Percentiles rank a stretch among this genome's conserved stretches.
phyloP scores from a whole-genome alignment of 2,329 filamentous ascomycete genomes.

The Alternaria triticimaculans region DNA sequence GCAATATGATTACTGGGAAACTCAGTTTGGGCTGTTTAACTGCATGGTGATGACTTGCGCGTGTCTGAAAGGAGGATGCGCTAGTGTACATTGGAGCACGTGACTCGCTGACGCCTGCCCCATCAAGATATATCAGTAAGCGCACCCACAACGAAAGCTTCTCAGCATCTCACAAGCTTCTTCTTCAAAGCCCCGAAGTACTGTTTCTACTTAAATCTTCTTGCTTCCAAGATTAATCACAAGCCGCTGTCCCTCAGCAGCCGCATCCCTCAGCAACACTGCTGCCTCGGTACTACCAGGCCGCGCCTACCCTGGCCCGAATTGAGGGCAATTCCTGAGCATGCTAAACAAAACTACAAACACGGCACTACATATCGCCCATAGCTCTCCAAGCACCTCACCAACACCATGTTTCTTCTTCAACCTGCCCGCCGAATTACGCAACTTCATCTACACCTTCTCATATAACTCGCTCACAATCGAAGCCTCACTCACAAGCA shows the following conservation, averaged over 20 bases:
- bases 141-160: background rate
- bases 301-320: background rate
- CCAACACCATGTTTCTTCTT: background rate
- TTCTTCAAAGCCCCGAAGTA: background rate
- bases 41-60: background rate
- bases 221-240: background rate
- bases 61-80: background rate
- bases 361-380: background rate
- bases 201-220: background rate
- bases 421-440: background rate
- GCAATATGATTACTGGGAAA: constrained; percentile 13
- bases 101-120: background rate
- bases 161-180: background rate
- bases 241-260: background rate
- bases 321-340: background rate
- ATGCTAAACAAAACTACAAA: background rate
- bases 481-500: background rate
- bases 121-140: background rate
- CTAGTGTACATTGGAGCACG: background rate
- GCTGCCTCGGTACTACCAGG: too few relatives aligned
- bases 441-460: background rate
- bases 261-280: background rate
- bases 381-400: background rate
- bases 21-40: background rate
- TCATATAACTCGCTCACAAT: background rate